phyloP scores from a whole-genome alignment of 257 asterid genomes.

The Ehretia macrophylla region DNA sequence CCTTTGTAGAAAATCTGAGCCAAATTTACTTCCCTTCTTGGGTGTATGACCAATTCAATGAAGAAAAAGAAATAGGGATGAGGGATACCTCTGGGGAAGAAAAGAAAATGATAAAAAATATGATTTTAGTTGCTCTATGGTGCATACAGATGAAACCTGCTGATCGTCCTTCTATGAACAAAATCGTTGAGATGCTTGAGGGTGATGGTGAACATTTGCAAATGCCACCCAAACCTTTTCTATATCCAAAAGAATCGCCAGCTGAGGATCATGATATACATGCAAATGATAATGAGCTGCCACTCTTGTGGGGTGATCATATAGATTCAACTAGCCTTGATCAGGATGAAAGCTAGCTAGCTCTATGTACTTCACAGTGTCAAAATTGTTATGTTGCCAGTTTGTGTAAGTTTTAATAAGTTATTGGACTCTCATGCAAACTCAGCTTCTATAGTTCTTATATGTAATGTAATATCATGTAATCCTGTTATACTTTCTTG shows the following conservation, averaged over 20 bases:
- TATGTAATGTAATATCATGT: too few species aligned
- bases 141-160: conserved; percentile 49
- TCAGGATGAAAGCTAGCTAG: neutral
- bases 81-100: conserved; percentile 30
- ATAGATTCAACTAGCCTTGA: too few species aligned
- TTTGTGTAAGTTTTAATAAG: neutral
- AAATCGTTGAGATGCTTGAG: conserved; percentile 48
- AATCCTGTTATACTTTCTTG: too few species aligned
- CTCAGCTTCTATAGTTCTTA: too few species aligned
- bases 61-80: conserved; percentile 31
- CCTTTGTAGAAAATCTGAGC: conserved; percentile 19
- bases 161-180: conserved; percentile 43
- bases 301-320: neutral
- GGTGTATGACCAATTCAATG: conserved; percentile 36
- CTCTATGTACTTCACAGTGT: neutral
- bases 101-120: conserved; percentile 36
- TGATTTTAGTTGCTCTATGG: conserved; percentile 45
- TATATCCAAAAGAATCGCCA: conserved; percentile 1
- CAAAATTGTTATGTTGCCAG: neutral
- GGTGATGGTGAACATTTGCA: conserved; percentile 24
- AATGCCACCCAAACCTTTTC: conserved; percentile 42
- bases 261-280: neutral
- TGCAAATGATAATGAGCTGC: neutral
- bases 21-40: conserved; percentile 45
- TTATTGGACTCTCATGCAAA: too few species aligned